Percentiles rank a stretch among this genome's conserved stretches.
phyloP scores from a whole-genome alignment of 176 grass and related monocot genomes.

The maize (Zea mays) region DNA sequence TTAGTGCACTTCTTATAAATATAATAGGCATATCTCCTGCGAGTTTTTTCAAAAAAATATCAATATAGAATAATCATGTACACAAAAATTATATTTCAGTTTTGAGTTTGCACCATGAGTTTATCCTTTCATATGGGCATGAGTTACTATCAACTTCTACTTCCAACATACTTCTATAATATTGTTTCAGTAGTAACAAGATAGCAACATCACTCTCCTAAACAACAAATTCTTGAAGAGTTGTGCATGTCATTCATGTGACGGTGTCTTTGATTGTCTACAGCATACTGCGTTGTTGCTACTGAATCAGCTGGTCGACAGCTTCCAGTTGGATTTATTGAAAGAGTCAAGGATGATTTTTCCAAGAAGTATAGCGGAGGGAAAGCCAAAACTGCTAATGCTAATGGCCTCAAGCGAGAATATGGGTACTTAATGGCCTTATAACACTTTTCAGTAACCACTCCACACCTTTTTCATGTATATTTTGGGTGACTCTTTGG shows the following conservation, averaged over 20 bases:
- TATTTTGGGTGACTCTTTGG: not conserved
- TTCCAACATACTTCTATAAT: not conserved
- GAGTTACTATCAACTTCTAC: not conserved
- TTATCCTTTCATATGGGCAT: not conserved
- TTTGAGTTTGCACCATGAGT: not conserved
- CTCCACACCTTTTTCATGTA: not conserved
- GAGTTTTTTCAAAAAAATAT: no score
- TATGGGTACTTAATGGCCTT: slow-evolving; percentile 58
- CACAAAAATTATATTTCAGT: not conserved
- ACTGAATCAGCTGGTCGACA: slow-evolving; percentile 71
- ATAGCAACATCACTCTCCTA: not conserved
- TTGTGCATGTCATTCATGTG: not conserved
- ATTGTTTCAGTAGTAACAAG: not conserved
- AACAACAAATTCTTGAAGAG: not conserved
- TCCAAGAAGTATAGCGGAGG: slow-evolving; percentile 76
- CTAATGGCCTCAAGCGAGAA: slow-evolving; percentile 76
- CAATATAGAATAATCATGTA: not conserved
- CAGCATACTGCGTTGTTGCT: slow-evolving; percentile 89
- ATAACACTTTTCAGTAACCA: not conserved
- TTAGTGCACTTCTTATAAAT: no score
- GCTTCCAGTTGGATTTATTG: slow-evolving; percentile 67
- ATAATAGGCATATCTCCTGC: no score
- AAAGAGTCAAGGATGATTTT: slow-evolving; percentile 89
- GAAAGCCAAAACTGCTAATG: slow-evolving; percentile 66
- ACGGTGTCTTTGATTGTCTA: slow-evolving; percentile 1